Base-by-base conservation (phyloP, 202 grass and related monocot species). In the Carex arenaria region DNA sequence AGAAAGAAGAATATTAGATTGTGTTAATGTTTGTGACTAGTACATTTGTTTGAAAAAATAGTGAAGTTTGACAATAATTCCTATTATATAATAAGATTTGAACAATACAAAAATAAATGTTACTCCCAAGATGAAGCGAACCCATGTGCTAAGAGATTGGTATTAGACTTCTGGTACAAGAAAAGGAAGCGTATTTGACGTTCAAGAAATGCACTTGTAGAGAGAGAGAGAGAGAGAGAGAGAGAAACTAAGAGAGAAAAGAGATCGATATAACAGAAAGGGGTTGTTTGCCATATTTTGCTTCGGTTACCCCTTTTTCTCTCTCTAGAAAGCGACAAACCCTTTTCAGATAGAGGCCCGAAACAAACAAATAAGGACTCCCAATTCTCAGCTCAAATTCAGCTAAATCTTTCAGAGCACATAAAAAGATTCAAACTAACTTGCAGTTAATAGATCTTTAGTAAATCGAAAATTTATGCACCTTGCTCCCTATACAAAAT, bases 111-210 rank as follows among this genome's bases (percentile, higher is more conserved):
- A 32, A 65, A 53, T n/a, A 69, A 67, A 82, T 67, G 80, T 56
- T 82, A 57, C 57, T 82, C 80, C 80, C 80, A 82, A 82, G 80
- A 82, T 82, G 80, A 82, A 82, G 64, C 64, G 49, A 82, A 43
- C 80, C 80, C 80, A 82, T 82, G 80, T 82, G 64, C 47, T 56
- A 68, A 56, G 64, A 78, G 63, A 68, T 69, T 82, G 80, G 61
- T 69, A 65, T 82, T 82, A 82, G 62, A 82, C 80, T 65, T 82
- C 43, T 70, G 45, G 22, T 34, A 82, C 64, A 82, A 82, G 80
- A 70, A 82, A 82, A 70, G 64, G 60, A 80, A 82, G 80, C 80
- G 80, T 70, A 70, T 82, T 82, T 82, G 64, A 67, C 62, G 62
- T 82, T 82, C 22, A 82, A 67, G 80, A 57, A 82, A 82, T 82